Conservation (phyloP, 129 eudicot genomes). For the Chrysanthemum lavandulifolium region DNA sequence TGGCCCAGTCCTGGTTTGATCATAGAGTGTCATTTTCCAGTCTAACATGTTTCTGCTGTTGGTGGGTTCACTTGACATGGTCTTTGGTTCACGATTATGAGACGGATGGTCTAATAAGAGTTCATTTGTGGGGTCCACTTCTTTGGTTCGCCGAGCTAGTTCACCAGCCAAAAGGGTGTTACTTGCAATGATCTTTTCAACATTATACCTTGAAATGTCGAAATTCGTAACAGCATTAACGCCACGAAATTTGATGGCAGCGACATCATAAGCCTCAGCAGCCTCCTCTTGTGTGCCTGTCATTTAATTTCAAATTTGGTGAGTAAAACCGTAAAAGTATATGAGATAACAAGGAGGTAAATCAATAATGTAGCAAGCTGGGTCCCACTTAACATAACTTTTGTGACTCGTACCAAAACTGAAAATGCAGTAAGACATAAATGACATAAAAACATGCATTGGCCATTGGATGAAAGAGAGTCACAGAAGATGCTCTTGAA, state of each 20-base stretch:
- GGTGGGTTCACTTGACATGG: slow-evolving; percentile 22
- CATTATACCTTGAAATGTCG: slow-evolving; percentile 73
- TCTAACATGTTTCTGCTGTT: slow-evolving; percentile 38
- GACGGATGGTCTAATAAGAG: slow-evolving; percentile 16
- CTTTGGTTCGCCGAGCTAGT: slow-evolving; percentile 68
- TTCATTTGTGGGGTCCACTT: slow-evolving; percentile 23
- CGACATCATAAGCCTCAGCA: slow-evolving; percentile 92
- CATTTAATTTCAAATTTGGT: not conserved
- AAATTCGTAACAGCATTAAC: slow-evolving; percentile 84
- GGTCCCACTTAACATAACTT: slow-evolving; percentile 32
- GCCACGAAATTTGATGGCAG: slow-evolving; percentile 87
- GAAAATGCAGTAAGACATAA: slow-evolving; percentile 36
- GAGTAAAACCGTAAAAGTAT: not conserved
- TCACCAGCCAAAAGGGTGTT: slow-evolving; percentile 87
- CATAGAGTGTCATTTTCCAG: slow-evolving; percentile 70
- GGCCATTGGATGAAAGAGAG: slow-evolving; percentile 34
- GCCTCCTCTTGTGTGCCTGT: slow-evolving; percentile 98
- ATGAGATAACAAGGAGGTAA: not conserved
- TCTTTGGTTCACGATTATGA: slow-evolving; percentile 26
- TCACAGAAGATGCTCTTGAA: slow-evolving; percentile 38
- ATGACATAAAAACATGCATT: slow-evolving; percentile 41
- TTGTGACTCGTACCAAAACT: slow-evolving; percentile 36
- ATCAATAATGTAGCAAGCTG: slow-evolving; percentile 12
- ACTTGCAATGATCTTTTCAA: slow-evolving; percentile 82
- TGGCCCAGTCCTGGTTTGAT: slow-evolving; percentile 24